These are phyloP conservation scores for Neurospora sp. DNA, from an alignment of 2,329 filamentous ascomycete species.

Conservation along the genomic window DNA sequence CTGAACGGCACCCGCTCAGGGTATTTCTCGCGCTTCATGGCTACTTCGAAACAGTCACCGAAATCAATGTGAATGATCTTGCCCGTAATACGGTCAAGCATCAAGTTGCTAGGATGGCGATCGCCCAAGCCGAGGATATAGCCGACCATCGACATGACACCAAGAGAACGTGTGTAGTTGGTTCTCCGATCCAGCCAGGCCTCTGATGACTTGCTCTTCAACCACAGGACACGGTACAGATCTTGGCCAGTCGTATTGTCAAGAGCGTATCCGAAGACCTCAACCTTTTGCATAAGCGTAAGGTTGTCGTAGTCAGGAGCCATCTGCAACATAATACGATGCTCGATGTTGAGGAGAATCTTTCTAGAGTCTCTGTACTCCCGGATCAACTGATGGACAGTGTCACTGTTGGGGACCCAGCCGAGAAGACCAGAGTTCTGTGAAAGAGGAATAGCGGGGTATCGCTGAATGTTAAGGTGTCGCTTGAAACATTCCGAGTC, in stretches of 20 bases:
- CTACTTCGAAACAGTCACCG: conserved; percentile 97
- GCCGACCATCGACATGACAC: conserved; percentile 99
- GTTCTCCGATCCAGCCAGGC: conserved; percentile 95
- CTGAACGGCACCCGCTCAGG: conserved; percentile 96
- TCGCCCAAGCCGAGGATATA: conserved; percentile 97
- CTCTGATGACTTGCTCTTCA: conserved; percentile 97
- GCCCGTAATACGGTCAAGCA: conserved; percentile 91
- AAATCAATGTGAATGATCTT: conserved; percentile 99
- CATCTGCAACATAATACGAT: conserved; percentile 99
- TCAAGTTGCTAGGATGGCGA: conserved; percentile 92
- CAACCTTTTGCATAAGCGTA: conserved; percentile 98
- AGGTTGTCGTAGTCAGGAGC: conserved; percentile 97
- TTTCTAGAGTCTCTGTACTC: conserved; percentile 96
- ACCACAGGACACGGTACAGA: conserved; percentile 92
- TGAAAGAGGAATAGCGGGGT: conserved; percentile 91
- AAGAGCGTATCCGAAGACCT: conserved; percentile 97
- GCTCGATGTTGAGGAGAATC: conserved; percentile 97
- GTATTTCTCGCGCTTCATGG: conserved; percentile 99
- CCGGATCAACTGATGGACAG: conserved; percentile 88
- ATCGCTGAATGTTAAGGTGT: conserved; percentile 91
- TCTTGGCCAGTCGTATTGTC: conserved; percentile 99
- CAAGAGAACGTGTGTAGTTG: conserved; percentile 95
- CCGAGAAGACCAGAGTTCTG: conserved; percentile 92
- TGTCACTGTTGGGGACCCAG: conserved; percentile 97
- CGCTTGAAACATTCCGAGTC: conserved; percentile 96